Conservation (phyloP, 2,329 filamentous ascomycete species). For the Trichoderma brevicompactum region DNA sequence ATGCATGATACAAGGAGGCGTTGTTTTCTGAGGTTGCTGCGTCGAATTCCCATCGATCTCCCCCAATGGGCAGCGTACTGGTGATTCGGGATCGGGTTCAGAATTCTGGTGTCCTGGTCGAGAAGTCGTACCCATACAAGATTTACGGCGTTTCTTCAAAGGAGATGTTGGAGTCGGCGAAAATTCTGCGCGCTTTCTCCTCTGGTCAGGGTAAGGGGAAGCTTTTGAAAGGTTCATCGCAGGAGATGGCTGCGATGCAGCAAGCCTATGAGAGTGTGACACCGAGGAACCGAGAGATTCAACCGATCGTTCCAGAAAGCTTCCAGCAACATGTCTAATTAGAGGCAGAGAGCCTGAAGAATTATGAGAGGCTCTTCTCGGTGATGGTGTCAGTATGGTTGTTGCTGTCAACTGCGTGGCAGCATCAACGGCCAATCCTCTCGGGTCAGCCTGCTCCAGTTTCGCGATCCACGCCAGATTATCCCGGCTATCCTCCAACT, state of each 20-base stretch:
- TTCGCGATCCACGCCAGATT: constrained; percentile 63
- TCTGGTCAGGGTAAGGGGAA: constrained; percentile 26
- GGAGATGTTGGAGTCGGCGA: constrained; percentile 9
- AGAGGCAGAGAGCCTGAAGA: constrained; percentile 31
- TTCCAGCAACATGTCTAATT: neutral
- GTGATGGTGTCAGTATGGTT: constrained; percentile 44
- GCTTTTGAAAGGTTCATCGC: neutral
- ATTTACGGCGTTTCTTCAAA: constrained; percentile 33
- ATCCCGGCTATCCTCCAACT: constrained; percentile 62
- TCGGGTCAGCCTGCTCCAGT: constrained; percentile 60
- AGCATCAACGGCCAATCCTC: constrained; percentile 48
- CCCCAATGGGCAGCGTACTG: constrained; percentile 33
- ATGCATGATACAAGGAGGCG: neutral
- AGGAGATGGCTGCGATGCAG: constrained; percentile 1
- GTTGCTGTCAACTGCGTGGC: constrained; percentile 52
- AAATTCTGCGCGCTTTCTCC: constrained; percentile 13
- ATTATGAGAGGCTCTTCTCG: constrained; percentile 37
- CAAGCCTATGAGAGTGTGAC: neutral
- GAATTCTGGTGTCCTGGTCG: neutral
- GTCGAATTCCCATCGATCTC: constrained; percentile 36
- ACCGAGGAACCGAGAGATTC: neutral
- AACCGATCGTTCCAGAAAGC: constrained; percentile 6
- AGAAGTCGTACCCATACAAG: neutral
- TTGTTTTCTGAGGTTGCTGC: constrained; percentile 10
- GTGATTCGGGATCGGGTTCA: neutral